Evolutionary conservation across 148 eudicot species (phyloP), one percentile per base, ranked within the genome.

Genomic region (Silene conica): DNA sequence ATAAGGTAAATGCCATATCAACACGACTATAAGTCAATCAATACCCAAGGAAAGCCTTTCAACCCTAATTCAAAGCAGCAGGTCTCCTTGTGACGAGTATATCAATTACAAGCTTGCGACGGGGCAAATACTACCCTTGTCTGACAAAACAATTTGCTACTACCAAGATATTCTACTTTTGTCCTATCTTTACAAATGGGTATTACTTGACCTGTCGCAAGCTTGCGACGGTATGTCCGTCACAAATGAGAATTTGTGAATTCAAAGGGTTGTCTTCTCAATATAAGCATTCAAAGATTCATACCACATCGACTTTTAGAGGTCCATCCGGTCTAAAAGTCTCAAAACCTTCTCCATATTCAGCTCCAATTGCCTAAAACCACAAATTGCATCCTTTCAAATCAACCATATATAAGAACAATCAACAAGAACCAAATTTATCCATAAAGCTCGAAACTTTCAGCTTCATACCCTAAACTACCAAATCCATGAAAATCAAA

Each of bases 271-370:
- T 34, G 25, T 65, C 2, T 6, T 54, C 34, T 8, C 16, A 67
- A 43, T 34, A 43, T 67, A 67, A 69, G 21, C 54, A 67, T 59
- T 43, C 7, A 50, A n/a, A 61, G 5, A 73, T 45, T 13, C 89
- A 83, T 81, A 94, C 98, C 93, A 94, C 98, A 74, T 94, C 98
- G 79, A 94, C 93, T 82, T 91, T 89, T 20, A 91, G 87, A 50
- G 87, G 98, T 46, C 98, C 98, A 74, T 93, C 92, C 34, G 84
- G 81, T 81, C 98, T 91, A 74, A 93, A 93, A 52, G 97, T 93
- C 85, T 93, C 98, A 69, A 93, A 93, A 73, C 95, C 97, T 86
- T 93, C 97, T 56, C 98, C 98, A 81, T 93, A 93, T 88, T 93
- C 98, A 82, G 97, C 98, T 74, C 98, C 98, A 84, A 93, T 91